Evolutionary conservation across 257 asterid species (phyloP).

Genomic region (Solanum sparsipilum): DNA sequence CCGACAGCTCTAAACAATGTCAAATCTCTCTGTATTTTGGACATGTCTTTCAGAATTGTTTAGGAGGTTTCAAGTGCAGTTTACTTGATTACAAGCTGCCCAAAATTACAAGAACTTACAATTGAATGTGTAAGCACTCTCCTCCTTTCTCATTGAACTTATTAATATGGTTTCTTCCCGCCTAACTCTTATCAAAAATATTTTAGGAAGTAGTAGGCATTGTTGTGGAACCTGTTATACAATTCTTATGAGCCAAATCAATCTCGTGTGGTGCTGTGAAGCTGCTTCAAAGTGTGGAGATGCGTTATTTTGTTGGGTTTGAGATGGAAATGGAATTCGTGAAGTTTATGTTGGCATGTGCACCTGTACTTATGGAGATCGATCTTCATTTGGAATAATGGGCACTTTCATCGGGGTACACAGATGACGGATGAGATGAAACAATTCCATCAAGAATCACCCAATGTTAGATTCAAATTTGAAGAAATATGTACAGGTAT

Average conservation of each 20-base stretch:
- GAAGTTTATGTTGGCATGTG: conserved; percentile 10
- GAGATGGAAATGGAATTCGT: not conserved
- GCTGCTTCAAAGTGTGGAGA: not conserved
- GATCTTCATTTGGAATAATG: conserved; percentile 1
- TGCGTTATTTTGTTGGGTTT: not conserved
- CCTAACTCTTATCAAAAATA: not conserved
- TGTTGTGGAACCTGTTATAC: not conserved
- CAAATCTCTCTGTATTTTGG: not conserved
- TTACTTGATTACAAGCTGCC: not conserved
- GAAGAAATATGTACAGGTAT: not conserved
- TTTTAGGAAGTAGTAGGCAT: not conserved
- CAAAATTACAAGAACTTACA: not conserved
- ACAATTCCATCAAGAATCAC: conserved; percentile 38
- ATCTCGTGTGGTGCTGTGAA: not conserved
- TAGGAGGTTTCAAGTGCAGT: not conserved
- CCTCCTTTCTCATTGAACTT: not conserved
- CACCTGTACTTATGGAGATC: conserved; percentile 29
- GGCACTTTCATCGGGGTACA: too few species aligned
- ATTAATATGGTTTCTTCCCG: not conserved
- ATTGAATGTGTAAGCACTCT: not conserved
- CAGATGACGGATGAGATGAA: conserved; percentile 27
- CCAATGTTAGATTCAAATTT: conserved; percentile 23
- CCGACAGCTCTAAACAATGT: not conserved
- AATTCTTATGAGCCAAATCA: not conserved
- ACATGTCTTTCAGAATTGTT: not conserved